phyloP scores from a whole-genome alignment of 2,329 filamentous ascomycete genomes.

The Thelonectria rubi region DNA sequence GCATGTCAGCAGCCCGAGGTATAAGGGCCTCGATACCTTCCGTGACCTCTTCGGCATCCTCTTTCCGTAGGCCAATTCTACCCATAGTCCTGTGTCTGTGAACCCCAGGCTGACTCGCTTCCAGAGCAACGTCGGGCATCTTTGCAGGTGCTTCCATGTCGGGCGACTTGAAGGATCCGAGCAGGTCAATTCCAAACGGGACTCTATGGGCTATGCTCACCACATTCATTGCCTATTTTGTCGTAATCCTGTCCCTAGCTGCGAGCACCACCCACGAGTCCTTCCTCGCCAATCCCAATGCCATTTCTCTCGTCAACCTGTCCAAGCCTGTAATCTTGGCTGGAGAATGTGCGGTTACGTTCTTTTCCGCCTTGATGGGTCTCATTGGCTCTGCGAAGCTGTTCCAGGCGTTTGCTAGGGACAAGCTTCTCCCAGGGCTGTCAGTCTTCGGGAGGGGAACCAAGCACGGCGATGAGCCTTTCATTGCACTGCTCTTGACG shows the following conservation, averaged over 20 bases:
- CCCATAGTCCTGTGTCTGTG: neutral
- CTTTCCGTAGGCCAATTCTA: slow-evolving; percentile 64
- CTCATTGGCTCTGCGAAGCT: slow-evolving; percentile 86
- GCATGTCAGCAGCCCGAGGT: slow-evolving; percentile 69
- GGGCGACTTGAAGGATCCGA: slow-evolving; percentile 83
- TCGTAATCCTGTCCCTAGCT: slow-evolving; percentile 82
- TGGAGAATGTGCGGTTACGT: slow-evolving; percentile 82
- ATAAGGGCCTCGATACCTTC: slow-evolving; percentile 73
- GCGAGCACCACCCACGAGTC: slow-evolving; percentile 78
- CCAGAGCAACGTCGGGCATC: slow-evolving; percentile 62
- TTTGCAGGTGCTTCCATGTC: slow-evolving; percentile 88
- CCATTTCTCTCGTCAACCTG: slow-evolving; percentile 84
- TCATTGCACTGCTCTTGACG: slow-evolving; percentile 79
- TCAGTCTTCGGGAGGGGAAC: slow-evolving; percentile 79
- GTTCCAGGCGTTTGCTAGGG: slow-evolving; percentile 82
- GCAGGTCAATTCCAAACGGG: slow-evolving; percentile 85
- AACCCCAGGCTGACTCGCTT: slow-evolving; percentile 38
- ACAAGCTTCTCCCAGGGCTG: slow-evolving; percentile 80
- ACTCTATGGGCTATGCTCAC: slow-evolving; percentile 80
- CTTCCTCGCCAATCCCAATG: slow-evolving; percentile 77
- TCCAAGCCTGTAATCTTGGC: slow-evolving; percentile 78
- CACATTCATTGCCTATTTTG: slow-evolving; percentile 78
- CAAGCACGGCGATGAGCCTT: slow-evolving; percentile 75
- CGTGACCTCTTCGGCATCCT: slow-evolving; percentile 87
- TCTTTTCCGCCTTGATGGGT: slow-evolving; percentile 89